Conservation (phyloP, 169 alveolate species). For the Plasmodium vinckei region DNA sequence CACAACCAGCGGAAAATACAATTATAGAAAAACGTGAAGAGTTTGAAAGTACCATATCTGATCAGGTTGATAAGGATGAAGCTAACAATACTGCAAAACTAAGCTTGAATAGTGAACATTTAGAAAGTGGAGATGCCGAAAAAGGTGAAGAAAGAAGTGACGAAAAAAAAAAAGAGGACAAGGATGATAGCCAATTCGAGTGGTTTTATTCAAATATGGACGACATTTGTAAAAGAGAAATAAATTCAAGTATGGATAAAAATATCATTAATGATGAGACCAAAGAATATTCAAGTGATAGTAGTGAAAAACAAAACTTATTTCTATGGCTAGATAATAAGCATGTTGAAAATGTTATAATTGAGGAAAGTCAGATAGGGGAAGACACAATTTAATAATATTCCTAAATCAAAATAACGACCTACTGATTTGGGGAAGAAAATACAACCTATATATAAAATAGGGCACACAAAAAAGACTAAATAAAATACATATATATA, state of each 20-base stretch:
- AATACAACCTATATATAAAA: neutral
- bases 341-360: slow-evolving; percentile 47
- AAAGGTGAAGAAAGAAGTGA: neutral
- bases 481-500: neutral
- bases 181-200: slow-evolving; percentile 28
- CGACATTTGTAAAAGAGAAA: slow-evolving; percentile 24
- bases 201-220: slow-evolving; percentile 58
- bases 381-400: neutral
- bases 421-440: neutral
- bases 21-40: neutral
- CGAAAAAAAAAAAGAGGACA: slow-evolving; percentile 3
- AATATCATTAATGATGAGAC: neutral
- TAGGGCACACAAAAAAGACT: neutral
- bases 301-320: slow-evolving; percentile 46
- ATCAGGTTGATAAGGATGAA: neutral
- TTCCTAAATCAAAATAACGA: neutral
- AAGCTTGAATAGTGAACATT: neutral
- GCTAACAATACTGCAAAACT: too few species aligned
- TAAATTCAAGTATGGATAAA: neutral
- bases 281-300: slow-evolving; percentile 38
- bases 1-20: neutral
- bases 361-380: slow-evolving; percentile 5
- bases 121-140: neutral
- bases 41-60: neutral
- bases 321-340: slow-evolving; percentile 57